Percentiles rank a stretch among this genome's conserved stretches.
phyloP scores from a whole-genome alignment of 2,329 filamentous ascomycete species.

The Penicillium sp. region DNA sequence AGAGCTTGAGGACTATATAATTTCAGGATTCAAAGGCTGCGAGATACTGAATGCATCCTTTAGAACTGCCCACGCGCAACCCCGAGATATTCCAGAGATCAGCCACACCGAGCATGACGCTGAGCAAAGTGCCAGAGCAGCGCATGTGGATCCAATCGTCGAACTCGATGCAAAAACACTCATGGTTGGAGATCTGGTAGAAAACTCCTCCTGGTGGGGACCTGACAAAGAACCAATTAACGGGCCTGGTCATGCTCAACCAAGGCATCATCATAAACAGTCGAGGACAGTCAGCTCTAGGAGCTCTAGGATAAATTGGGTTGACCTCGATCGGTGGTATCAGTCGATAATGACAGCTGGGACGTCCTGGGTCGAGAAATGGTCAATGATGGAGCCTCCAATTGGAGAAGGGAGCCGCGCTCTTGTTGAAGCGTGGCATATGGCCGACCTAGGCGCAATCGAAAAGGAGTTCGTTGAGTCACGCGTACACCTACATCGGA shows the following conservation, averaged over 20 bases:
- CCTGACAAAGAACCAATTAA: conserved; percentile 57
- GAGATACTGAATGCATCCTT: conserved; percentile 81
- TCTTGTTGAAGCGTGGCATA: conserved; percentile 42
- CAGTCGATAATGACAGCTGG: conserved; percentile 70
- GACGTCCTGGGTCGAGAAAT: conserved; percentile 66
- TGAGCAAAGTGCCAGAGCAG: conserved; percentile 24
- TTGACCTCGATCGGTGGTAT: conserved; percentile 75
- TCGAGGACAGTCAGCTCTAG: conserved; percentile 56
- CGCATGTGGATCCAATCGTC: conserved; percentile 50
- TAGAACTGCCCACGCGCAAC: conserved; percentile 54
- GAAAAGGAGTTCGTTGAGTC: conserved; percentile 63
- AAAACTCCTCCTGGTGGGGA: conserved; percentile 85
- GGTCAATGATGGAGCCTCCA: conserved; percentile 58
- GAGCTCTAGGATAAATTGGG: conserved; percentile 77
- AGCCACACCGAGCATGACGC: conserved; percentile 29
- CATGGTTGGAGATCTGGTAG: conserved; percentile 74
- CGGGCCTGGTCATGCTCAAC: conserved; percentile 33
- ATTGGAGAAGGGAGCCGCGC: conserved; percentile 27
- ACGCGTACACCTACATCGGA: conserved; percentile 70
- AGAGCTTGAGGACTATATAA: conserved; percentile 77
- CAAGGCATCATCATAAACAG: conserved; percentile 27
- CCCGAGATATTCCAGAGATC: conserved; percentile 40
- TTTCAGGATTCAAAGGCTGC: conserved; percentile 69
- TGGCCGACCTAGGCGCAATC: conserved; percentile 52
- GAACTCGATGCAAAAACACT: conserved; percentile 77